Evolutionary conservation across 768 basidiomycete genomes (phyloP).

Genomic region (Pholiota molesta): DNA sequence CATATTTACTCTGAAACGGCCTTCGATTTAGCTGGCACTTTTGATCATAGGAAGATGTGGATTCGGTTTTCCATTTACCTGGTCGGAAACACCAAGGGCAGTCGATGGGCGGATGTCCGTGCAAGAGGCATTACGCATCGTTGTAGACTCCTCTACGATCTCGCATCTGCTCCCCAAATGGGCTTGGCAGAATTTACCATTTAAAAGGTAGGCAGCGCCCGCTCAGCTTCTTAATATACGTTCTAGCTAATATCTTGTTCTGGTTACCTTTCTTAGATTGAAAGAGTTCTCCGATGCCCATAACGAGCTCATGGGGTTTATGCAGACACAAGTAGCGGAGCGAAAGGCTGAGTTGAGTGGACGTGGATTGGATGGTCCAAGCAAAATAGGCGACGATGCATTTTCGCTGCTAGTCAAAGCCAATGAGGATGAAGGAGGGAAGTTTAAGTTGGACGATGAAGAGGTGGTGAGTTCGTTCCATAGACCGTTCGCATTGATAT

Average conservation of each 20-base stretch:
- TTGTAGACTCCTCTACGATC: constrained; percentile 32
- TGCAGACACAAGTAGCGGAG: constrained; percentile 38
- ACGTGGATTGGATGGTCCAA: background rate
- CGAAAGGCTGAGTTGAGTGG: constrained; percentile 30
- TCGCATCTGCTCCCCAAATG: constrained; percentile 38
- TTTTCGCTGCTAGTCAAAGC: constrained; percentile 49
- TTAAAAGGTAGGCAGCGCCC: constrained; percentile 27
- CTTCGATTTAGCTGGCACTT: constrained; percentile 40
- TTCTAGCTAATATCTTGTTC: background rate
- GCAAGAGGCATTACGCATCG: constrained; percentile 30
- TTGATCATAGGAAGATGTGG: constrained; percentile 49
- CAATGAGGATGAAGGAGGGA: constrained; percentile 45
- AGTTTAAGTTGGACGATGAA: constrained; percentile 40
- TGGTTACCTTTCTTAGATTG: constrained; percentile 6
- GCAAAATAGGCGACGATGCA: constrained; percentile 31
- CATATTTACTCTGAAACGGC: constrained; percentile 27
- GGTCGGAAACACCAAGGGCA: constrained; percentile 39
- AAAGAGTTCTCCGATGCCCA: constrained; percentile 29
- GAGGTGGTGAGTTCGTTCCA: constrained; percentile 36
- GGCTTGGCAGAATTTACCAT: constrained; percentile 35
- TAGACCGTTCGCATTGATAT: background rate
- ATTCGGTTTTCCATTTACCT: constrained; percentile 47
- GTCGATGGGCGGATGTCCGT: constrained; percentile 40
- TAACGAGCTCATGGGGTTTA: constrained; percentile 36
- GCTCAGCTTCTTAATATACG: too few relatives aligned